Percentiles rank a stretch among this genome's conserved stretches.
These are phyloP conservation scores for Podospora australis DNA, from an alignment of 495 filamentous ascomycete species.

Conservation along the genomic window DNA sequence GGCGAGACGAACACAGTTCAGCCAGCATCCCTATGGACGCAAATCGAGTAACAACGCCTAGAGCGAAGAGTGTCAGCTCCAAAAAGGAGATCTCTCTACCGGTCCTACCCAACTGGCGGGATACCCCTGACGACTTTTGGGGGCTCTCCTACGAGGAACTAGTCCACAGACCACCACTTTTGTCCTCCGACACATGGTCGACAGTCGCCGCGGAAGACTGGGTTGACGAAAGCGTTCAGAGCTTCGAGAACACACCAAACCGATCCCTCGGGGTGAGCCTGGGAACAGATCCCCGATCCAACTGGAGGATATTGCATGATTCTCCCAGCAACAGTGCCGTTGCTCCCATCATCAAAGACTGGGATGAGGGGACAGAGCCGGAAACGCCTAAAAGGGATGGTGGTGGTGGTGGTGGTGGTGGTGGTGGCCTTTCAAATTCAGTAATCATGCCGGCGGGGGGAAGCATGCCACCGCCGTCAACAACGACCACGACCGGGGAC, in stretches of 20 bases:
- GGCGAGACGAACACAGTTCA: neutral
- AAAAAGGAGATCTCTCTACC: neutral
- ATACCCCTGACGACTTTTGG: constrained; percentile 15
- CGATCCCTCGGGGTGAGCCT: neutral
- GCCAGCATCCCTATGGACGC: neutral
- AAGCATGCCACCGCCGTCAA: too few species aligned
- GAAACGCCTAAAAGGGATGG: neutral
- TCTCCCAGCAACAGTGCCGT: too few species aligned
- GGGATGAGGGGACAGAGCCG: neutral
- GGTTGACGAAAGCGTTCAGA: constrained; percentile 16
- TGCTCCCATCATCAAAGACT: constrained; percentile 12
- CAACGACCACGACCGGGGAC: too few species aligned
- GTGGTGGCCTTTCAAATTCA: too few species aligned
- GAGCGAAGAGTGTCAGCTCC: neutral
- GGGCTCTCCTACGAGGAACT: constrained; percentile 32
- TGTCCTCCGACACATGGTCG: constrained; percentile 17
- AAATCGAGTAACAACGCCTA: neutral
- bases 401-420: too few species aligned
- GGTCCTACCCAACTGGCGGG: constrained; percentile 1
- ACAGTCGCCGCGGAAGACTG: constrained; percentile 9
- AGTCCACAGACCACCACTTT: constrained; percentile 16
- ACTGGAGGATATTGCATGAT: constrained; percentile 15
- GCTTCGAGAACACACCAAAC: neutral
- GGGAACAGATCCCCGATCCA: constrained; percentile 5
- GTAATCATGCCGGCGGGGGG: too few species aligned